A percentile compares a stretch with the other conserved stretches of the same genome.
Evolutionary conservation across 768 basidiomycete species (phyloP).

Genomic region (Panaeolus cyanescens): DNA sequence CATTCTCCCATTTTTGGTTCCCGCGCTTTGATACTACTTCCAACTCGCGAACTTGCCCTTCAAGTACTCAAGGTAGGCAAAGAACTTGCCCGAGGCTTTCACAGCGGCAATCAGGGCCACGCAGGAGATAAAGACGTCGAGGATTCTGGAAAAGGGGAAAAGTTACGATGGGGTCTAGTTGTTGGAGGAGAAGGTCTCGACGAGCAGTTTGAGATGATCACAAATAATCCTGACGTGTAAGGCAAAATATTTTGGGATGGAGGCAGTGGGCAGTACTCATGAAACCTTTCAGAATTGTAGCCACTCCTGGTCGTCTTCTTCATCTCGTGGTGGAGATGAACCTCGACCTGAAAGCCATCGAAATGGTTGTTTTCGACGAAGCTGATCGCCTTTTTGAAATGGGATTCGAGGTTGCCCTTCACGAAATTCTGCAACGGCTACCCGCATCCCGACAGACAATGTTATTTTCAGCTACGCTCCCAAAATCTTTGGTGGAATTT

Average conservation of each 20-base stretch:
- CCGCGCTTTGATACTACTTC: constrained; percentile 85
- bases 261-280: constrained; percentile 4
- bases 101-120: constrained; percentile 59
- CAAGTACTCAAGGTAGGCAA: constrained; percentile 96
- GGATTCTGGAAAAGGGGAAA: constrained; percentile 57
- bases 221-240: constrained; percentile 93
- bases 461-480: constrained; percentile 95
- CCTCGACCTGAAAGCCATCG: constrained; percentile 81
- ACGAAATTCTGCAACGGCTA: constrained; percentile 89
- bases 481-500: constrained; percentile 94
- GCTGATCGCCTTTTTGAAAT: constrained; percentile 98
- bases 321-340: constrained; percentile 98
- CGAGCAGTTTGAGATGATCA: constrained; percentile 95
- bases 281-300: constrained; percentile 72
- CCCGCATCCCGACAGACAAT: constrained; percentile 88
- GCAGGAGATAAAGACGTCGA: constrained; percentile 72
- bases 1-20: constrained; percentile 83
- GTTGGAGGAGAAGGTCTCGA: constrained; percentile 96
- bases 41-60: constrained; percentile 91
- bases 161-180: constrained; percentile 87
- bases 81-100: constrained; percentile 85
- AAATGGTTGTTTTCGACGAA: constrained; percentile 96
- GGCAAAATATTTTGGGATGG: constrained; percentile 32
- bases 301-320: constrained; percentile 96
- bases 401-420: constrained; percentile 92